A percentile compares a stretch with the other conserved stretches of the same genome.
These are phyloP conservation scores for Aspergillus niger DNA, from an alignment of 2,329 filamentous ascomycete genomes.

Conservation along the genomic window DNA sequence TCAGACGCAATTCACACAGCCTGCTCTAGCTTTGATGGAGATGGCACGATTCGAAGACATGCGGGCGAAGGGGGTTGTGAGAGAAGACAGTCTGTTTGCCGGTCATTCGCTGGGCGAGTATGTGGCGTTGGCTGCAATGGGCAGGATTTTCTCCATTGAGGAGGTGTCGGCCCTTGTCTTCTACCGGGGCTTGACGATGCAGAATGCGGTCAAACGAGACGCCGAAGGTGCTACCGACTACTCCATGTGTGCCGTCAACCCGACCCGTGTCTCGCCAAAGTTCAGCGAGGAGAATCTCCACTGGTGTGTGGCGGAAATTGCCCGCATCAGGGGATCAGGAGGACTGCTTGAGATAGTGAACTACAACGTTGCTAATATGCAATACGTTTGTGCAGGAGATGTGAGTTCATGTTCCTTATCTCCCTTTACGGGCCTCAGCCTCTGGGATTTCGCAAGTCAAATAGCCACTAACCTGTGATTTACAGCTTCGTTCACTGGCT, in stretches of 20 bases:
- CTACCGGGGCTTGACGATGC: constrained; percentile 97
- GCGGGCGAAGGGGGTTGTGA: constrained; percentile 89
- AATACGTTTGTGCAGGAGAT: constrained; percentile 65
- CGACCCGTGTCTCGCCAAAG: constrained; percentile 67
- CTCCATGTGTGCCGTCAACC: constrained; percentile 96
- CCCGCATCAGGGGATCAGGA: too few relatives aligned
- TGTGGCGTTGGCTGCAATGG: constrained; percentile 86
- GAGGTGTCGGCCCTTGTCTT: constrained; percentile 93
- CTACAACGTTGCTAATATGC: constrained; percentile 69
- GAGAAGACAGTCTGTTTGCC: constrained; percentile 89
- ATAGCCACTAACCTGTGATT: too few relatives aligned
- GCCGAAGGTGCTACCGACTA: constrained; percentile 88
- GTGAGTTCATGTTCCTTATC: constrained; percentile 15
- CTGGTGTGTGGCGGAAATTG: too few relatives aligned
- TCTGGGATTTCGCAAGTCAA: not conserved
- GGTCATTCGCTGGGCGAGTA: constrained; percentile 97
- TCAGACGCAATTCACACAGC: constrained; percentile 95
- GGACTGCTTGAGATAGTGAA: constrained; percentile 93
- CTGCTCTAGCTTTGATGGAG: constrained; percentile 93
- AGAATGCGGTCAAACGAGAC: constrained; percentile 94
- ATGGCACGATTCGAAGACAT: constrained; percentile 98
- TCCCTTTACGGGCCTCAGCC: not conserved
- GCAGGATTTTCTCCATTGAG: constrained; percentile 96
- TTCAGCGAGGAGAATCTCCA: too few relatives aligned
- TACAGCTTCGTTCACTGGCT: too few relatives aligned